These are phyloP conservation scores for Graphilbum fragrans DNA, from an alignment of 2,329 filamentous ascomycete genomes.

Conservation along the genomic window DNA sequence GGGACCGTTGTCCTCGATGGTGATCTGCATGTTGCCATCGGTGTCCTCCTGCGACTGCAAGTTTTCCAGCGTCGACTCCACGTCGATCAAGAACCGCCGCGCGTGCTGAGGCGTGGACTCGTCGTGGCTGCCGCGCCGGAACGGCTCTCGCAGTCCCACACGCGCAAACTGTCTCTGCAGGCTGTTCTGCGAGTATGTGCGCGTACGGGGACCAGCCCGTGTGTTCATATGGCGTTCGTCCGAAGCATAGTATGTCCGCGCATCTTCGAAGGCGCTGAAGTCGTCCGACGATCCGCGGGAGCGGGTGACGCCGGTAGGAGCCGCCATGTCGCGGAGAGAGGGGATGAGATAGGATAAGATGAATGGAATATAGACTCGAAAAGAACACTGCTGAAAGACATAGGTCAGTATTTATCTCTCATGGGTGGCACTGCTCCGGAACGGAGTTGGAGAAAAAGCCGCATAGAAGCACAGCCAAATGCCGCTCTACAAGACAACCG, in stretches of 20 bases:
- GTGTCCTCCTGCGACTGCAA: slow-evolving; percentile 82
- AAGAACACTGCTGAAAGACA: neutral
- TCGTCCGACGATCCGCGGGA: slow-evolving; percentile 30
- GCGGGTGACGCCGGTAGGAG: slow-evolving; percentile 1
- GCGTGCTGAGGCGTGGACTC: slow-evolving; percentile 51
- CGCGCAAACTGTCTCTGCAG: slow-evolving; percentile 40
- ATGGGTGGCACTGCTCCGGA: too few species aligned
- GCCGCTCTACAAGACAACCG: too few species aligned
- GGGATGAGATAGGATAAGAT: neutral
- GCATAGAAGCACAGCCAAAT: too few species aligned
- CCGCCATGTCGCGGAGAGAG: neutral
- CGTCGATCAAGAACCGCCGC: slow-evolving; percentile 75
- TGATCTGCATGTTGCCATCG: slow-evolving; percentile 91
- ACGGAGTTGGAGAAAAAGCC: neutral
- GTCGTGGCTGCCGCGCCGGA: slow-evolving; percentile 54
- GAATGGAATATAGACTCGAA: neutral
- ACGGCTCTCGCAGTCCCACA: slow-evolving; percentile 38
- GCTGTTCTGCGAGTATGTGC: slow-evolving; percentile 48
- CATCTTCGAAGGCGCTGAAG: slow-evolving; percentile 39
- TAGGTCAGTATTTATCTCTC: too few species aligned
- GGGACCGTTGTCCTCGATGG: slow-evolving; percentile 87
- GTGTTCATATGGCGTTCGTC: slow-evolving; percentile 38
- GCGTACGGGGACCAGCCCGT: slow-evolving; percentile 35
- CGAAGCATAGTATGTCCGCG: slow-evolving; percentile 45
- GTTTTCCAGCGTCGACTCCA: slow-evolving; percentile 69